Evolutionary conservation across 352 stramenopile species (phyloP).

Genomic region (Phytophthora aleatoria): DNA sequence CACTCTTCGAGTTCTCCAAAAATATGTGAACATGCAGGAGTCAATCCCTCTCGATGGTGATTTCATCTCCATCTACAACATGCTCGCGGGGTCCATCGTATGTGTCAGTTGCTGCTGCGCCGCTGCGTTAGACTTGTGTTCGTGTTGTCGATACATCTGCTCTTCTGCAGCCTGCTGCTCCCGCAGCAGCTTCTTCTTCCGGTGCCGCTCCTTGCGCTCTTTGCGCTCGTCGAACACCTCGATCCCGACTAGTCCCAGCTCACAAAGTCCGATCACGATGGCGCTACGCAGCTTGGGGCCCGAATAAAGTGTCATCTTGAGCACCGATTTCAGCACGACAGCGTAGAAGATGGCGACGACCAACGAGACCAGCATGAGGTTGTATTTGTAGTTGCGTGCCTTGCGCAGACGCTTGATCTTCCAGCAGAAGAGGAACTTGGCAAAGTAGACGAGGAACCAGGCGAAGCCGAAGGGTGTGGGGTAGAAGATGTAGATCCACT

Average conservation of each 20-base stretch:
- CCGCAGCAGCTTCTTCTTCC: conserved; percentile 56
- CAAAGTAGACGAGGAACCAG: conserved; percentile 83
- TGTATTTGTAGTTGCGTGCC: conserved; percentile 84
- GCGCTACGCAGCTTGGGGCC: conserved; percentile 66
- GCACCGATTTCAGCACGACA: conserved; percentile 52
- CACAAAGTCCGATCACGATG: conserved; percentile 63
- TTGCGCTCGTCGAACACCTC: conserved; percentile 76
- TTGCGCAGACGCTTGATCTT: conserved; percentile 80
- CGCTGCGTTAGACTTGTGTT: conserved; percentile 32
- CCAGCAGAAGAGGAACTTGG: conserved; percentile 79
- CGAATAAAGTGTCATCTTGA: conserved; percentile 66
- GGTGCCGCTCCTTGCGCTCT: conserved; percentile 59
- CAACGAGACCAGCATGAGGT: conserved; percentile 71
- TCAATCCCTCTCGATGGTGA: not conserved
- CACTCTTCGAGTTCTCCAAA: not conserved
- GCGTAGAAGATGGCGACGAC: conserved; percentile 58
- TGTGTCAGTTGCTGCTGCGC: conserved; percentile 27
- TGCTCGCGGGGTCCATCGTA: conserved; percentile 28
- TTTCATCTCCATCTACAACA: conserved; percentile 36
- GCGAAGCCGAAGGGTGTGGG: conserved; percentile 67
- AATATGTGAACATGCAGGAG: conserved; percentile 23
- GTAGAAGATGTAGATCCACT: conserved; percentile 80
- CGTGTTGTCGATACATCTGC: conserved; percentile 30
- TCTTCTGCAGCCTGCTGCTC: conserved; percentile 46
- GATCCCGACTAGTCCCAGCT: conserved; percentile 71